A percentile compares a stretch with the other conserved stretches of the same genome.
These are phyloP conservation scores for Lithohypha guttulata DNA, from an alignment of 2,329 filamentous ascomycete species.

Conservation along the genomic window DNA sequence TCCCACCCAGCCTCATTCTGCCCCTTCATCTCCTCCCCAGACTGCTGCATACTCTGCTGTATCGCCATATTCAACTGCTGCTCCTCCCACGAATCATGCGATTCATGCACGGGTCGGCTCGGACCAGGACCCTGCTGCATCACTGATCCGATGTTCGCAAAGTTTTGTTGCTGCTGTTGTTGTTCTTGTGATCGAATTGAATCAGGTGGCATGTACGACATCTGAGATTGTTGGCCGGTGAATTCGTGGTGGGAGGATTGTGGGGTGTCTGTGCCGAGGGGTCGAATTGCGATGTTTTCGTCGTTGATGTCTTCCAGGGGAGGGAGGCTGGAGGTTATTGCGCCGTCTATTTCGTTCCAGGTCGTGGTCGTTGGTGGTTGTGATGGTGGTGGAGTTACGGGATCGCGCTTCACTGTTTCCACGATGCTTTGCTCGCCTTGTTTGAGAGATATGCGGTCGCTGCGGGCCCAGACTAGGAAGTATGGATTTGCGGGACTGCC, in stretches of 20 bases:
- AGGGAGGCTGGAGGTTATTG: too few species aligned
- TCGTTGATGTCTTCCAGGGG: background rate
- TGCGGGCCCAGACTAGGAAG: constrained; percentile 64
- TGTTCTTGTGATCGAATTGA: too few species aligned
- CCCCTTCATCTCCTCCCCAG: background rate
- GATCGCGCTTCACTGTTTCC: constrained; percentile 44
- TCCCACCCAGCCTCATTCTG: background rate
- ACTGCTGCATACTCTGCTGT: constrained; percentile 2
- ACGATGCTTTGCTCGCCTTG: constrained; percentile 34
- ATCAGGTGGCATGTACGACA: constrained; percentile 3
- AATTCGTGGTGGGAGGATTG: constrained; percentile 6
- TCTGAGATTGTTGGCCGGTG: constrained; percentile 1
- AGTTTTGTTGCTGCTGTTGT: too few species aligned
- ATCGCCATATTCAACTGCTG: constrained; percentile 3
- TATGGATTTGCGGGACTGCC: constrained; percentile 48
- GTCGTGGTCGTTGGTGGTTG: background rate
- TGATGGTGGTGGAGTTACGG: background rate
- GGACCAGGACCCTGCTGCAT: too few species aligned
- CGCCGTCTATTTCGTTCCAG: background rate
- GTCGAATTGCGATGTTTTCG: constrained; percentile 6
- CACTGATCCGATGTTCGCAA: too few species aligned
- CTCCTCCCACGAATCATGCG: background rate
- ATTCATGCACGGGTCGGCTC: background rate
- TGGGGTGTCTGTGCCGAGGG: constrained; percentile 7
- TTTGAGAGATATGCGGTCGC: constrained; percentile 48